phyloP scores from a whole-genome alignment of 345 rosid genomes.

The Noccaea bulbosa region DNA sequence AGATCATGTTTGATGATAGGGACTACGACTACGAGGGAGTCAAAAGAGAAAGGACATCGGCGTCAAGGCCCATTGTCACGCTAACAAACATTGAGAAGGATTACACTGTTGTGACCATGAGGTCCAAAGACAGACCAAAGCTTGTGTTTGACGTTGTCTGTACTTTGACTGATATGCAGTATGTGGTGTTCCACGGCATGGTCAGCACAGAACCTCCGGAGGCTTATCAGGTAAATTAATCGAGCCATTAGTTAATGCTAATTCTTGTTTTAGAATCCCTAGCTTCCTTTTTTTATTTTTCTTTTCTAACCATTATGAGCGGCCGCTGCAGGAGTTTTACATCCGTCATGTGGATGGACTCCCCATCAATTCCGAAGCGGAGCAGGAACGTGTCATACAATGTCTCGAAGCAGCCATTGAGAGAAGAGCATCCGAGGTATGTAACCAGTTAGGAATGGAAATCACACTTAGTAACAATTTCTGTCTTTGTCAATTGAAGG shows the following conservation, averaged over 20 bases:
- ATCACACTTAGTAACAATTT: background rate
- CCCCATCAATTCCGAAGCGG: conserved; percentile 78
- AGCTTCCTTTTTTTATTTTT: background rate
- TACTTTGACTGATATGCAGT: conserved; percentile 93
- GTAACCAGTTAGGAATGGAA: conserved; percentile 26
- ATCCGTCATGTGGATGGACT: conserved; percentile 79
- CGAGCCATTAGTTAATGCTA: background rate
- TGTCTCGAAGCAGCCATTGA: conserved; percentile 87
- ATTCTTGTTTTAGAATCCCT: background rate
- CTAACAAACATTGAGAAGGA: conserved; percentile 76
- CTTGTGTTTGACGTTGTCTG: conserved; percentile 83
- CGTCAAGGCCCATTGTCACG: conserved; percentile 66
- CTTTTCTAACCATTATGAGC: background rate
- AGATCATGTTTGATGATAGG: conserved; percentile 90
- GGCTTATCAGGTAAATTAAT: conserved; percentile 72
- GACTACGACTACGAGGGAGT: conserved; percentile 88
- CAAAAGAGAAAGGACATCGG: conserved; percentile 49
- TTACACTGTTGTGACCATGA: conserved; percentile 82
- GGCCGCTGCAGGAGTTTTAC: conserved; percentile 66
- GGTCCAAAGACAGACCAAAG: conserved; percentile 83
- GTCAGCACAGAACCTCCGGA: conserved; percentile 68
- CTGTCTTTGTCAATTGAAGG: background rate
- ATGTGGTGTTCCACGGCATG: conserved; percentile 90
- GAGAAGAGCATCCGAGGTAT: conserved; percentile 71
- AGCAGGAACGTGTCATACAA: conserved; percentile 68